Conservation (phyloP, 1,284 basidiomycete genomes). For the Porodaedalea pini region DNA sequence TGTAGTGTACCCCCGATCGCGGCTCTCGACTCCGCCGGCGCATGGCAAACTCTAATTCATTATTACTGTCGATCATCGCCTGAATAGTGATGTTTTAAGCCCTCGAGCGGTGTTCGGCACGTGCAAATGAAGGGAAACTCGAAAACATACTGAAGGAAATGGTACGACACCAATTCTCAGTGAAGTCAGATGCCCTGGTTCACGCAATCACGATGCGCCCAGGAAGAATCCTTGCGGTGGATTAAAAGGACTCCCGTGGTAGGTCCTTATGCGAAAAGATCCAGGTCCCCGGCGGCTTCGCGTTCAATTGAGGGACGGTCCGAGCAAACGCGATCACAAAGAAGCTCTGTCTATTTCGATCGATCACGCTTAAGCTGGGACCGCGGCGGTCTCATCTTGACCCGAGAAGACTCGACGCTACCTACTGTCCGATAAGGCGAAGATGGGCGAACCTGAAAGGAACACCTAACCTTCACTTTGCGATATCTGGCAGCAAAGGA, state of each 20-base stretch:
- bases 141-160: no score
- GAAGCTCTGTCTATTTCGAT: conserved; percentile 3
- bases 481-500: neutral
- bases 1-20: neutral
- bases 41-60: conserved; percentile 3
- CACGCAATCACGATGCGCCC: neutral
- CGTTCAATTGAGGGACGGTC: neutral
- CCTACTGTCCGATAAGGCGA: neutral
- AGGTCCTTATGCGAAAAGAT: neutral
- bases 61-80: conserved; percentile 3
- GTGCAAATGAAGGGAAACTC: no score
- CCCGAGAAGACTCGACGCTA: neutral
- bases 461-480: neutral
- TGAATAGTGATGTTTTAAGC: neutral
- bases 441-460: neutral
- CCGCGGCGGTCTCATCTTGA: neutral
- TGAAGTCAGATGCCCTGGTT: neutral
- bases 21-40: neutral
- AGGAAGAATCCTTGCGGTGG: neutral
- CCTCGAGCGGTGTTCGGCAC: neutral
- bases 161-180: no score
- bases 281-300: conserved; percentile 3
- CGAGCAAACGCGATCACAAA: neutral
- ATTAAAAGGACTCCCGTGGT: neutral
- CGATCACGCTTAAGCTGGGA: neutral